Base-by-base conservation (phyloP, 2,329 filamentous ascomycete species). In the Sordariomycetes sp. region DNA sequence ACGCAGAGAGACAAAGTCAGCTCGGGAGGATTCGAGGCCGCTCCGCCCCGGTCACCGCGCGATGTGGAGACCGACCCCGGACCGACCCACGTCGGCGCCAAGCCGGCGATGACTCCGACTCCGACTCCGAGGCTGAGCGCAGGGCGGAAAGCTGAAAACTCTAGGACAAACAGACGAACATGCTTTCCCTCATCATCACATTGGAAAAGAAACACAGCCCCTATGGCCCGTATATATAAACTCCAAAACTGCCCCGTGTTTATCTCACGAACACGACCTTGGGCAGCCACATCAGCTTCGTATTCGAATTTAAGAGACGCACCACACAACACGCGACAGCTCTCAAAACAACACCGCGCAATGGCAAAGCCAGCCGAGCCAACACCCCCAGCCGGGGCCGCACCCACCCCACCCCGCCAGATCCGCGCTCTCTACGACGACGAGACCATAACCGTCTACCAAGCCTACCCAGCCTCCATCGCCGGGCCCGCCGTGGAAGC, bases 371-470 rank as follows among this genome's bases (percentile, higher is more conserved):
- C 20, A 24, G 7, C 46, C 12, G 4, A 43, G 6, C 6, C 37
- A 7, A 6, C 37, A 4, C 6, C 37, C 37, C 37, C 37, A 3
- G 14, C 37, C 37, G 12, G 37, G 37, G 14, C 46, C 20, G 3
- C 46, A 14, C 35, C 40, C 16, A 10, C n/a, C 24, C 53, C 32
- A 5, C 53, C 53, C 53, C 75, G 76, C 56, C 75, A 81, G 60
- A 80, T 84, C 60, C 78, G 81, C 40, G 81, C 81, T 16, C 60
- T 64, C 18, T 77, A 78, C 65, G 75, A 79, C 61, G 63, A 70
- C 7, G 62, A 73, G 2, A 81, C 76, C 32, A 79, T 86, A 61
- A 84, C 79, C 3, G 75, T 86, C 59, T 86, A 86, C 67, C 82
- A 86, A 68, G 83, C 82, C 24, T 86, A 85, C 69, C 75, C 74